Evolutionary conservation across 2,329 filamentous ascomycete genomes (phyloP).

Genomic region (Aureobasidium pullulans): DNA sequence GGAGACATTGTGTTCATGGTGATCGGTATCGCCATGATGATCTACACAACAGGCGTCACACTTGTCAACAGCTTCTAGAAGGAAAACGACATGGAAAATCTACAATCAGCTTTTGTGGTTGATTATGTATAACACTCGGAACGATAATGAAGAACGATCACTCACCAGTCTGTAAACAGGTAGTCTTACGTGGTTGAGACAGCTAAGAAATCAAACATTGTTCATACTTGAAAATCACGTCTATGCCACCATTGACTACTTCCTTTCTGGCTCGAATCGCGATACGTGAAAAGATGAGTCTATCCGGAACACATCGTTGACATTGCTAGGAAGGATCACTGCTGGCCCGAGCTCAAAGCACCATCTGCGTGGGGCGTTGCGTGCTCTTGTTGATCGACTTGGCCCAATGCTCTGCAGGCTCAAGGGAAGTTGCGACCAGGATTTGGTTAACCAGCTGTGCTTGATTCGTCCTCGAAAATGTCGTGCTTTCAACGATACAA

Average conservation of each 20-base stretch:
- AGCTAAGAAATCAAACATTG: not conserved
- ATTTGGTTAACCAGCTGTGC: not conserved
- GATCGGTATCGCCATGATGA: constrained; percentile 59
- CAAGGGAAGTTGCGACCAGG: not conserved
- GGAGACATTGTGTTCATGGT: constrained; percentile 57
- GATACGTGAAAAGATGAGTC: too few species aligned
- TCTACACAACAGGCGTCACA: constrained; percentile 63
- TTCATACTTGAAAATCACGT: not conserved
- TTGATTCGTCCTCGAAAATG: not conserved
- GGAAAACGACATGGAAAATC: not conserved
- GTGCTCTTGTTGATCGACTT: not conserved
- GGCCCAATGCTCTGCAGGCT: not conserved
- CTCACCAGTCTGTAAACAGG: not conserved
- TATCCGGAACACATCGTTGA: too few species aligned
- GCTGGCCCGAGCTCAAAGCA: not conserved
- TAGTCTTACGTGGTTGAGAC: not conserved
- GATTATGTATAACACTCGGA: not conserved
- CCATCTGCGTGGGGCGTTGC: not conserved
- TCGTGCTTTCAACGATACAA: not conserved
- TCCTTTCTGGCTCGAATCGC: too few species aligned
- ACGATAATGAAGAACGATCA: constrained; percentile 2
- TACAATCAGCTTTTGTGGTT: not conserved
- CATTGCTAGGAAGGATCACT: too few species aligned
- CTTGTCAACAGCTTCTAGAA: constrained; percentile 27
- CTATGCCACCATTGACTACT: not conserved